Conservation (phyloP, 1,284 basidiomycete genomes). For the Phellinidium pouzarii region DNA sequence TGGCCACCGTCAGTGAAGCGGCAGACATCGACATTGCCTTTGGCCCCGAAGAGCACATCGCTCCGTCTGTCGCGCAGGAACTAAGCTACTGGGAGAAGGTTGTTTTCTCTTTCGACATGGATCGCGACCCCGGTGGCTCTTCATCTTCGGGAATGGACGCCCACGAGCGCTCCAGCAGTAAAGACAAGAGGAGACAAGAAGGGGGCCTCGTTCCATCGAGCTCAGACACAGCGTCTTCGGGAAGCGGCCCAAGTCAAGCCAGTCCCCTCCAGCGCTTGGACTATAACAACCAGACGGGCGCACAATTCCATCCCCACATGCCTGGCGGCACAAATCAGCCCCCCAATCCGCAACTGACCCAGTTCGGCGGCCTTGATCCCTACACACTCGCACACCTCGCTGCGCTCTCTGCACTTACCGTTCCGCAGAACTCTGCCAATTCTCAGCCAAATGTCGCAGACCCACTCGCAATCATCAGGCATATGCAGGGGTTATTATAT, state of each 20-base stretch:
- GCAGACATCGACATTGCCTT: not conserved
- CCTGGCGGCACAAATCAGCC: not conserved
- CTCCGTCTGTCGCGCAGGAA: slow-evolving; percentile 13
- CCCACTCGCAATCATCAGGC: slow-evolving; percentile 8
- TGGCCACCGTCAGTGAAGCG: slow-evolving; percentile 1
- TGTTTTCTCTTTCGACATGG: slow-evolving; percentile 20
- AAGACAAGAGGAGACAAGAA: not conserved
- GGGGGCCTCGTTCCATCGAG: not conserved
- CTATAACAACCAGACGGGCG: not conserved
- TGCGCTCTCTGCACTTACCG: slow-evolving; percentile 11
- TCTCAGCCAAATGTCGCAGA: not conserved
- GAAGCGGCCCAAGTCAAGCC: not conserved
- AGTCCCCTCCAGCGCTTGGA: not conserved
- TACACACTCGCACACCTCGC: slow-evolving; percentile 17
- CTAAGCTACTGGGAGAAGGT: slow-evolving; percentile 18
- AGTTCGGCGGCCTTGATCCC: slow-evolving; percentile 15
- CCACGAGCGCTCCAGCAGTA: not conserved
- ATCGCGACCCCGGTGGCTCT: slow-evolving; percentile 5
- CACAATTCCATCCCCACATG: not conserved
- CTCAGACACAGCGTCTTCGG: not conserved
- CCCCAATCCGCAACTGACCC: slow-evolving; percentile 1
- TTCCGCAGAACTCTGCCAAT: not conserved
- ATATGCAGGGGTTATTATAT: slow-evolving; percentile 11
- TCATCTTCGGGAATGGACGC: not conserved
- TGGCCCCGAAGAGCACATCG: slow-evolving; percentile 2